Percentiles rank a stretch among this genome's conserved stretches.
phyloP scores from a whole-genome alignment of 805 yeast genomes.

The Isabelozyma rhagii region DNA sequence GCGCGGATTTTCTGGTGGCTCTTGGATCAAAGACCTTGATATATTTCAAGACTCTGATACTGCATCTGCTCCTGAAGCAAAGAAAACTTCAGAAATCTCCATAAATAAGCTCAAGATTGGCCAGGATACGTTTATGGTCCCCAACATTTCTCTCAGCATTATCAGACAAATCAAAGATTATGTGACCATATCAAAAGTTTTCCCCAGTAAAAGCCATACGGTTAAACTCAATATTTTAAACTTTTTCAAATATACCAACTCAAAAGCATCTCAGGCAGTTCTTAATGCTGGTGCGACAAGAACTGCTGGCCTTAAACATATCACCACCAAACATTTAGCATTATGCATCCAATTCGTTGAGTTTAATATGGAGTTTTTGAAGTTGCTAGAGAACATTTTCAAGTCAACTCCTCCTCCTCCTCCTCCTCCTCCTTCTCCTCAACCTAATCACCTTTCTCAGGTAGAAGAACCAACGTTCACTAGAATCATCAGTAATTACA shows the following conservation, averaged over 20 bases:
- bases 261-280: conserved; percentile 56
- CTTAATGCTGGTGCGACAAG: conserved; percentile 74
- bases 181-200: conserved; percentile 52
- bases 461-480: conserved; percentile 27
- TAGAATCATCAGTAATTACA: conserved; percentile 36
- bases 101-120: conserved; percentile 10
- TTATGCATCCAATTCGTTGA: conserved; percentile 65
- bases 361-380: conserved; percentile 35
- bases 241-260: conserved; percentile 44
- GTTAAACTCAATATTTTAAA: conserved; percentile 47
- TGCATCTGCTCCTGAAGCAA: background rate
- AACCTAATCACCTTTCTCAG: conserved; percentile 2
- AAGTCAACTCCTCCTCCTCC: background rate
- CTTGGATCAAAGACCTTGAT: conserved; percentile 26
- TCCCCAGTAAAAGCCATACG: conserved; percentile 42
- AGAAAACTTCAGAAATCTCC: background rate
- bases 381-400: conserved; percentile 20
- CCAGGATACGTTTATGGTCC: conserved; percentile 25
- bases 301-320: conserved; percentile 70
- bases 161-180: conserved; percentile 44
- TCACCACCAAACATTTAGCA: conserved; percentile 69
- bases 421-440: background rate
- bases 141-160: conserved; percentile 20
- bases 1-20: conserved; percentile 20
- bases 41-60: conserved; percentile 11